Evolutionary conservation across 2,329 filamentous ascomycete genomes (phyloP).

Genomic region (Aureobasidium melanogenum): DNA sequence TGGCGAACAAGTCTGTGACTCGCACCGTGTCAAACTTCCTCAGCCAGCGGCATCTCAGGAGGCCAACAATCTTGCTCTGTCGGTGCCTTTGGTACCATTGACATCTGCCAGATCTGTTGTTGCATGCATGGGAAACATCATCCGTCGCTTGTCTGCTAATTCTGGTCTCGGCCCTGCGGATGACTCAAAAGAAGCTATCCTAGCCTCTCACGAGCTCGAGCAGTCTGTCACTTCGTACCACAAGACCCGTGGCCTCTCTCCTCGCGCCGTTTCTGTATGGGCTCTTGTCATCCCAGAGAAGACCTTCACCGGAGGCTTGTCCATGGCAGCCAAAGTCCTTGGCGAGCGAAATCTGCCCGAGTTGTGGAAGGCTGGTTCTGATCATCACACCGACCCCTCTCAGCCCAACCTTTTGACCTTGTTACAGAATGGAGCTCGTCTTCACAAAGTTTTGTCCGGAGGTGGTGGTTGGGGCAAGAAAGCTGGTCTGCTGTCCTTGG

Average conservation of each 20-base stretch:
- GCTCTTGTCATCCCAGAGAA: constrained; percentile 53
- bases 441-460: constrained; percentile 58
- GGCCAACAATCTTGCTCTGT: constrained; percentile 17
- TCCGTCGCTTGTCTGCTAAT: constrained; percentile 49
- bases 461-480: constrained; percentile 81
- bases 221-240: constrained; percentile 52
- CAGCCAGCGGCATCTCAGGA: background rate
- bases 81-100: constrained; percentile 52
- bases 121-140: constrained; percentile 68
- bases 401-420: background rate
- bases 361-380: background rate
- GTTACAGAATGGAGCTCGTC: constrained; percentile 25
- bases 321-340: background rate
- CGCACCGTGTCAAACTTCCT: constrained; percentile 3
- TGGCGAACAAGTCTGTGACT: constrained; percentile 1
- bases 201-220: constrained; percentile 67
- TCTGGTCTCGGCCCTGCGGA: constrained; percentile 20
- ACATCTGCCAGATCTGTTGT: constrained; percentile 54
- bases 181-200: constrained; percentile 25
- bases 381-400: background rate
- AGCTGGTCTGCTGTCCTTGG: constrained; percentile 67
- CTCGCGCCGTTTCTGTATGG: constrained; percentile 57
- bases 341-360: background rate
- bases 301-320: background rate
- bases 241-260: constrained; percentile 29